A percentile compares a stretch with the other conserved stretches of the same genome.
Evolutionary conservation across 352 stramenopile species (phyloP).

Genomic region (Globisporangium camurandrum): DNA sequence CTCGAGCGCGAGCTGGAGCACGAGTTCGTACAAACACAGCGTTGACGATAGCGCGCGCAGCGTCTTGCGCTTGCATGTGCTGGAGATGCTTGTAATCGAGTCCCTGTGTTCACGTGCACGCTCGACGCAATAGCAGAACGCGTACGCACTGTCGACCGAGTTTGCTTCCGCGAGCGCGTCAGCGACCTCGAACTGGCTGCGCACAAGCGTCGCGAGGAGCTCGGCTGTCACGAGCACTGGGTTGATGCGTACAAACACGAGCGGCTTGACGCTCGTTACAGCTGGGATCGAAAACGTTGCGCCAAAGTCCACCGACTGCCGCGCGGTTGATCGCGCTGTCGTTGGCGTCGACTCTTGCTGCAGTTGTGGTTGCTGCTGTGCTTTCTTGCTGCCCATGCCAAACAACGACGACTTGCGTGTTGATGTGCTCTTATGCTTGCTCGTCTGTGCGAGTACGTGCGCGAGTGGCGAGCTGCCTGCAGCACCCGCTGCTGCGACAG

Average conservation of each 20-base stretch:
- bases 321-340: conserved; percentile 5
- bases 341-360: not conserved
- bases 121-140: conserved; percentile 10
- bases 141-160: conserved; percentile 9
- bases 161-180: conserved; percentile 4
- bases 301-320: conserved; percentile 22
- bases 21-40: conserved; percentile 28
- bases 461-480: conserved; percentile 4
- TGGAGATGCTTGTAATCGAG: conserved; percentile 6
- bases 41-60: conserved; percentile 11
- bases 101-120: not conserved
- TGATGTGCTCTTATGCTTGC: not conserved
- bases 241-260: conserved; percentile 15
- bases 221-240: conserved; percentile 10
- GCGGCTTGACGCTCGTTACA: conserved; percentile 4
- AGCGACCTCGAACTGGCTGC: conserved; percentile 6
- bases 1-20: conserved; percentile 31
- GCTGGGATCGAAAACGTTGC: conserved; percentile 19
- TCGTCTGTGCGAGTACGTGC: conserved; percentile 3
- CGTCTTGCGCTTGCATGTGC: conserved; percentile 12
- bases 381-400: conserved; percentile 17
- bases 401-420: conserved; percentile 28
- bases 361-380: too few species aligned
- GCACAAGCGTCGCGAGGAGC: conserved; percentile 4
- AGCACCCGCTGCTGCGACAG: not conserved